Evolutionary conservation across 1,139 yeast species (phyloP), one percentile per base, ranked within the genome.

Genomic region (Lodderomyces theae): DNA sequence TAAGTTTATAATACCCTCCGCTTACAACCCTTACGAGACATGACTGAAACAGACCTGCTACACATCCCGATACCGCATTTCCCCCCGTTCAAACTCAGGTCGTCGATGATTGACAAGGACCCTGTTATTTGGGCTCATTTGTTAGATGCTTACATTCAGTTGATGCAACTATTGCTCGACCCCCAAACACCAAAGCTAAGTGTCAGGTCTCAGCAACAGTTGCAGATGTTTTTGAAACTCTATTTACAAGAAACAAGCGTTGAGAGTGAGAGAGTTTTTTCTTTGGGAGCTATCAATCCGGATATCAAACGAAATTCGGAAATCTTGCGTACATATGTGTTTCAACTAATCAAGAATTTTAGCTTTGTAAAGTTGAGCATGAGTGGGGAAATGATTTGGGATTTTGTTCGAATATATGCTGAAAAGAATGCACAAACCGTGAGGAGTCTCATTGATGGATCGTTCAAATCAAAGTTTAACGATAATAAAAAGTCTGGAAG

Each of bases 61-160:
- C 44, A 49, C 35, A 48, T 50, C 16, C 87, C 87, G 1, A 77
- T 84, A 11, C 86, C 86, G 5, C 75, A 77, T 31, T 85, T 78
- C 45, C 92, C 92, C 3, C 89, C 89, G 1, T 83, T 84, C 61
- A 74, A 76, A 46, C 69, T 85, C 24, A 66, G 92, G 31, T 84
- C 90, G 0, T 80, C 87, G 8, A 65, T 85, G 52, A 81, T 83
- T 8, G 92, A 85, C 52, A 83, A 79, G 50, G 94, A 85, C 54
- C 94, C 94, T 0, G 89, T 85, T 25, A 84, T 85, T 9, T 85
- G 90, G 89, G 83, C 75, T 3, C 88, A 83, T 57, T 61, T 82
- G 23, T 61, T 84, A 12, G 86, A 82, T 48, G 77, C 78, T 4
- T 85, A 82, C 56, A 77, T 82, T 40, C 57, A 58, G 19, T 63